Conservation (phyloP, 2,329 filamentous ascomycete species). For the Colletotrichum tamarilloi region DNA sequence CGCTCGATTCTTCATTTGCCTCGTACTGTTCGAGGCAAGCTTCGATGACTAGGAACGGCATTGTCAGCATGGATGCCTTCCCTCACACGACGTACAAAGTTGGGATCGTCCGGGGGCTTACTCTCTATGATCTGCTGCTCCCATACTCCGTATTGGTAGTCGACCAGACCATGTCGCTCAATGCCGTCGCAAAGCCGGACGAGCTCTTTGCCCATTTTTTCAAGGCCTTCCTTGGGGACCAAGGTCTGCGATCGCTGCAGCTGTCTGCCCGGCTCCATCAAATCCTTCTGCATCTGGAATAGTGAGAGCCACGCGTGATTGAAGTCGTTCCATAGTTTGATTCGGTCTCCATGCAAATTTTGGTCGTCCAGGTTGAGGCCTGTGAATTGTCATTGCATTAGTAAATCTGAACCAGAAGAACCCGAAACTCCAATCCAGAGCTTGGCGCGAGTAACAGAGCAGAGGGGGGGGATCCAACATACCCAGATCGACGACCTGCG, state of each 20-base stretch:
- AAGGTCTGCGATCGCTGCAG: slow-evolving; percentile 69
- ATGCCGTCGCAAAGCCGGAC: slow-evolving; percentile 86
- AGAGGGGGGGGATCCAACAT: slow-evolving; percentile 40
- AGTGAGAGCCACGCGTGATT: slow-evolving; percentile 91
- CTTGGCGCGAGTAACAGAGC: not conserved
- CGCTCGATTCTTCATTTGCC: slow-evolving; percentile 48
- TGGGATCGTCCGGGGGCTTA: slow-evolving; percentile 58
- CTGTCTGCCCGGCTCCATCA: slow-evolving; percentile 70
- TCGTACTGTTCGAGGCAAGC: slow-evolving; percentile 60
- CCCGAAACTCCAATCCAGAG: not conserved
- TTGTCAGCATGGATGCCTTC: slow-evolving; percentile 13
- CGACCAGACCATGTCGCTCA: slow-evolving; percentile 92
- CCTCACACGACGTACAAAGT: not conserved
- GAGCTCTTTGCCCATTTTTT: slow-evolving; percentile 84
- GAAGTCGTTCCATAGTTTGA: slow-evolving; percentile 93
- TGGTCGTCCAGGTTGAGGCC: slow-evolving; percentile 88
- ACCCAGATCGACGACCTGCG: slow-evolving; percentile 67
- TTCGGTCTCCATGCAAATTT: slow-evolving; percentile 77
- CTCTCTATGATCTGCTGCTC: slow-evolving; percentile 90
- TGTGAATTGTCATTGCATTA: slow-evolving; percentile 50
- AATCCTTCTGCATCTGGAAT: slow-evolving; percentile 85
- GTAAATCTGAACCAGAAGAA: not conserved
- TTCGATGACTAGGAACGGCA: slow-evolving; percentile 43
- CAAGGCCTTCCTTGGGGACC: slow-evolving; percentile 75
- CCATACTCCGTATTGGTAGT: slow-evolving; percentile 97